Conservation (phyloP, 371 early-diverging fungal species). For the Mucor sp. region DNA sequence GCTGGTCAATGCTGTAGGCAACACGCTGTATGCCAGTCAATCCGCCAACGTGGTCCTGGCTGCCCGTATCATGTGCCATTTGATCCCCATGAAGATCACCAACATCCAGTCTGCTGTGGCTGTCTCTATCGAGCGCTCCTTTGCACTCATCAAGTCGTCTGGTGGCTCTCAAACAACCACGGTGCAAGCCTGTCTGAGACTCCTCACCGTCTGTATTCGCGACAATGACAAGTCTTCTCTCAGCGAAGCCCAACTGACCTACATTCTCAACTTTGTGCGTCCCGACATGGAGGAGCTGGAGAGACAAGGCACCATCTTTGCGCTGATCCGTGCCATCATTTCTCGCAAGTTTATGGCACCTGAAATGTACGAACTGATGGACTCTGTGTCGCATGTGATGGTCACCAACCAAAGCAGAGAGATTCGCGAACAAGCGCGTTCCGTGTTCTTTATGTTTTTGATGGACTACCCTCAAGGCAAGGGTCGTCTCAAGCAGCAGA, state of each 20-base stretch:
- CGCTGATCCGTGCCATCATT: conserved; percentile 84
- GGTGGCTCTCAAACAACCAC: conserved; percentile 71
- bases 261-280: conserved; percentile 76
- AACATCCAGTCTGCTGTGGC: conserved; percentile 66
- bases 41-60: conserved; percentile 68
- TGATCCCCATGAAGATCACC: conserved; percentile 75
- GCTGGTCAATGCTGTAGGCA: conserved; percentile 80
- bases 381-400: conserved; percentile 74
- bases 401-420: conserved; percentile 82
- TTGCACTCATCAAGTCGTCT: conserved; percentile 69
- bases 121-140: conserved; percentile 74
- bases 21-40: conserved; percentile 81
- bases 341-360: conserved; percentile 81
- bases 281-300: conserved; percentile 92
- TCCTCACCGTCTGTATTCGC: conserved; percentile 77
- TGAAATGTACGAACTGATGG: conserved; percentile 93
- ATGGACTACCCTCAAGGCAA: conserved; percentile 93
- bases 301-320: conserved; percentile 81
- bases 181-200: conserved; percentile 79
- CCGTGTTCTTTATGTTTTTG: conserved; percentile 84
- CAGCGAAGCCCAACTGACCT: conserved; percentile 76
- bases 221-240: conserved; percentile 63
- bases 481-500: conserved; percentile 74
- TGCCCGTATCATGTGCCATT: conserved; percentile 66
- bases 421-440: conserved; percentile 83